Evolutionary conservation across 345 rosid species (phyloP).

Genomic region (Capsella bursapastoris): DNA sequence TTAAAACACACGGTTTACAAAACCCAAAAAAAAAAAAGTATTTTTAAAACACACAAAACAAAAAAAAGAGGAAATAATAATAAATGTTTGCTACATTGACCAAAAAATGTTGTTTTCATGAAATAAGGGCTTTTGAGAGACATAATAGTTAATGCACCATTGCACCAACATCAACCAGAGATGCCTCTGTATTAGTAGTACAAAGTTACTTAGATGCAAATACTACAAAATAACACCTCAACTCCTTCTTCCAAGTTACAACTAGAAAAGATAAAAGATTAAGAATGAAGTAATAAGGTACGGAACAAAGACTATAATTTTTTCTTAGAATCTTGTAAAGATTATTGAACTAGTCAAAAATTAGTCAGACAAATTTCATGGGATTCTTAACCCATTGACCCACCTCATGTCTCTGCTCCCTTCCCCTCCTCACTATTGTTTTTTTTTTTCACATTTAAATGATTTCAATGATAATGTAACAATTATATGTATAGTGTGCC

Average conservation of each 20-base stretch:
- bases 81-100: neutral
- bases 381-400: conserved; percentile 46
- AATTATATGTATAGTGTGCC: conserved; percentile 9
- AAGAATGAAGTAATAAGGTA: neutral
- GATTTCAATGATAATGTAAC: conserved; percentile 15
- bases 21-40: no score
- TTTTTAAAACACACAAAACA: neutral
- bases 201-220: no score
- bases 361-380: conserved; percentile 36
- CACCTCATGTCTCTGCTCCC: conserved; percentile 11
- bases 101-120: neutral
- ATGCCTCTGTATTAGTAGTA: no score
- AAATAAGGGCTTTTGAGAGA: neutral
- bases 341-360: conserved; percentile 31
- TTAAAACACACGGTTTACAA: neutral
- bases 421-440: conserved; percentile 5
- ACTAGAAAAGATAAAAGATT: no score
- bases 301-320: neutral
- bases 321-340: neutral
- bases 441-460: conserved; percentile 16
- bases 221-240: no score
- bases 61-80: neutral
- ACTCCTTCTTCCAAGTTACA: no score
- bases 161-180: neutral
- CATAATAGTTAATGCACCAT: neutral